Evolutionary conservation across 2,329 filamentous ascomycete species (phyloP), one percentile per base, ranked within the genome.

Genomic region (Intubia oerlemansii): DNA sequence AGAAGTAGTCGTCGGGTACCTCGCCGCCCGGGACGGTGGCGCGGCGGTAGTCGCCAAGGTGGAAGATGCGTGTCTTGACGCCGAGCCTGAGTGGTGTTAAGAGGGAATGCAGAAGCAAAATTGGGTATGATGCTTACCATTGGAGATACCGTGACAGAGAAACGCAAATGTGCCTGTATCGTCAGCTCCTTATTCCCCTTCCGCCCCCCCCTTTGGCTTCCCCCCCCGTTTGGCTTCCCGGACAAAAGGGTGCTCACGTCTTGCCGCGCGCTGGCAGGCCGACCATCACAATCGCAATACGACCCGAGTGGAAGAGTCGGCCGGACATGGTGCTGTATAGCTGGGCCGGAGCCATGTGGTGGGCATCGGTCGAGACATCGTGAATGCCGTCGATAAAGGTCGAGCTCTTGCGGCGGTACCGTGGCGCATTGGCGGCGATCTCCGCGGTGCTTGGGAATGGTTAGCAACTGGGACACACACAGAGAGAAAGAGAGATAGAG

Each of bases 321-420:
- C 88, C 88, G 27, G 85, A 95, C 64, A 95, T 91, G 30, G 88
- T 98, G 50, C 82, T 93, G 57, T 98, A 98, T 25, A 98, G 64
- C 55, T 98, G 88, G 40, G 88, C 88, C 17, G 88, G 88, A 5
- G 88, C 88, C 66, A 91, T 68, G 41, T 85, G 59, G 20, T 34
- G 31, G 37, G 57, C 53, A 42, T 81, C 81, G 46, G 84, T 76
- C 7, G 79, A 70, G 30, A 91, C 62, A 57, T 95, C 85, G 53
- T 95, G 85, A 43, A 95, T 93, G 39, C 80, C 85, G 59, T 95
- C 88, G 43, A 93, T 84, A 49, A 90, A 92, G 21, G 84, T 93
- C 40, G 82, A 93, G 42, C 85, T 93, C 53, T 81, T 79, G 43
- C 88, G 75, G 38, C 84, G 74, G 48, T 91, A 91, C 40, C 78